These are phyloP conservation scores for Tylopilus sp. DNA, from an alignment of 1,284 basidiomycete genomes.

Conservation along the genomic window DNA sequence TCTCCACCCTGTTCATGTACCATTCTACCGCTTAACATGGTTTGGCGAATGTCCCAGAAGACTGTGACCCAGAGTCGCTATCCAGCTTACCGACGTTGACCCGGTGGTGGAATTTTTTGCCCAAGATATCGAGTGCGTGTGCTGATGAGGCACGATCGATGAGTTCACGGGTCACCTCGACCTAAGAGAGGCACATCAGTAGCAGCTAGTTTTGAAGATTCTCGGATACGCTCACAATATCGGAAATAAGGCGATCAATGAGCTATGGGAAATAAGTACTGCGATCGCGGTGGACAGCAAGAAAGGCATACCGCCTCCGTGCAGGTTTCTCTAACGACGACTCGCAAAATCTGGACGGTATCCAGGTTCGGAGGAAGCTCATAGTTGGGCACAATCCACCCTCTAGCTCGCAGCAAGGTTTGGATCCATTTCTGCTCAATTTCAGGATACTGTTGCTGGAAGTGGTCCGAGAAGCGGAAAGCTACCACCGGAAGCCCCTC, in stretches of 20 bases:
- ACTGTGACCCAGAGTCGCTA: constrained; percentile 41
- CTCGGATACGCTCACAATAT: constrained; percentile 47
- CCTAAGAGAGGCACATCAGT: constrained; percentile 30
- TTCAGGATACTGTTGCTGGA: constrained; percentile 65
- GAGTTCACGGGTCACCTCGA: constrained; percentile 59
- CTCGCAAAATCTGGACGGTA: constrained; percentile 74
- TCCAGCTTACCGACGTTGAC: constrained; percentile 40
- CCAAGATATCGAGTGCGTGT: constrained; percentile 50
- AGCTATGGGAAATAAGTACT: constrained; percentile 39
- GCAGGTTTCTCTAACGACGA: constrained; percentile 78
- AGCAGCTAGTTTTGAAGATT: background rate
- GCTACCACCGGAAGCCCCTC: constrained; percentile 87
- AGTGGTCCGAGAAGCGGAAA: constrained; percentile 83
- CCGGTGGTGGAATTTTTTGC: constrained; percentile 23
- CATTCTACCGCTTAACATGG: constrained; percentile 44
- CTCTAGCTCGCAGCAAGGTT: constrained; percentile 67
- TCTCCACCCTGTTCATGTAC: background rate
- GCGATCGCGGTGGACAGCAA: background rate
- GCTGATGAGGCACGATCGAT: constrained; percentile 40
- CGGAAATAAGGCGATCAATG: constrained; percentile 57
- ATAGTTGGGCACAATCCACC: constrained; percentile 89
- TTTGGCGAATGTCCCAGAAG: constrained; percentile 63
- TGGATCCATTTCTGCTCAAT: constrained; percentile 90
- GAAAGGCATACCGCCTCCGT: constrained; percentile 45
- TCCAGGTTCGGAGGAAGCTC: constrained; percentile 70